Conservation (phyloP, 176 grass and related monocot genomes). For the Bonia amplexicaulis region DNA sequence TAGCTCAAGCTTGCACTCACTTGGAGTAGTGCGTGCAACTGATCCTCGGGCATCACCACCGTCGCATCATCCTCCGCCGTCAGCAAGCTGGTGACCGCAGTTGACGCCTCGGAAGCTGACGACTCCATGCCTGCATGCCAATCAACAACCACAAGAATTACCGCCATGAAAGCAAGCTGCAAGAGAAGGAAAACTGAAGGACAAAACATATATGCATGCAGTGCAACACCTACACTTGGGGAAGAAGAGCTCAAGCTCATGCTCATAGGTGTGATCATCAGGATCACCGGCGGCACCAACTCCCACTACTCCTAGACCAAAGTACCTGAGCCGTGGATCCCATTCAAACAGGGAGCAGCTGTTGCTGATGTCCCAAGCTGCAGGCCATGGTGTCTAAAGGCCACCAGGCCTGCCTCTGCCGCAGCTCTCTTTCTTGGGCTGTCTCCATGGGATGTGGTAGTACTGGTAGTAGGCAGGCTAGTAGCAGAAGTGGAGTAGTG, state of each 20-base stretch:
- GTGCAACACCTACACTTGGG: constrained; percentile 26
- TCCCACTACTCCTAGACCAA: constrained; percentile 14
- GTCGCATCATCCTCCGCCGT: background rate
- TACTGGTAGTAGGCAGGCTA: background rate
- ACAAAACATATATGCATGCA: background rate
- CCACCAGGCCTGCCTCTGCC: constrained; percentile 26
- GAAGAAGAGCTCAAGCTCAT: constrained; percentile 29
- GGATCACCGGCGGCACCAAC: background rate
- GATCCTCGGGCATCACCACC: background rate
- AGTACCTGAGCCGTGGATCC: constrained; percentile 38
- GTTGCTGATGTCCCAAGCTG: constrained; percentile 2
- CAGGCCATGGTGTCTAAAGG: constrained; percentile 46
- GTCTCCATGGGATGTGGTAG: constrained; percentile 21
- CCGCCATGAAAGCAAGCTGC: background rate
- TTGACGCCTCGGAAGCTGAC: background rate
- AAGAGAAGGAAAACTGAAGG: background rate
- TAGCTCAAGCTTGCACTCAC: constrained; percentile 27
- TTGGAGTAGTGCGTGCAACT: constrained; percentile 45
- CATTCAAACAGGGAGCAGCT: constrained; percentile 29
- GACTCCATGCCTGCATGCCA: constrained; percentile 27
- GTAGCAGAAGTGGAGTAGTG: background rate
- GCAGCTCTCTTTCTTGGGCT: constrained; percentile 23
- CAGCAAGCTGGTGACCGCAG: background rate
- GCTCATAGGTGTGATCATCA: background rate
- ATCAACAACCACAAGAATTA: background rate